Evolutionary conservation across 208 protist genomes (phyloP).

Genomic region (Trypanosoma cruzi): DNA sequence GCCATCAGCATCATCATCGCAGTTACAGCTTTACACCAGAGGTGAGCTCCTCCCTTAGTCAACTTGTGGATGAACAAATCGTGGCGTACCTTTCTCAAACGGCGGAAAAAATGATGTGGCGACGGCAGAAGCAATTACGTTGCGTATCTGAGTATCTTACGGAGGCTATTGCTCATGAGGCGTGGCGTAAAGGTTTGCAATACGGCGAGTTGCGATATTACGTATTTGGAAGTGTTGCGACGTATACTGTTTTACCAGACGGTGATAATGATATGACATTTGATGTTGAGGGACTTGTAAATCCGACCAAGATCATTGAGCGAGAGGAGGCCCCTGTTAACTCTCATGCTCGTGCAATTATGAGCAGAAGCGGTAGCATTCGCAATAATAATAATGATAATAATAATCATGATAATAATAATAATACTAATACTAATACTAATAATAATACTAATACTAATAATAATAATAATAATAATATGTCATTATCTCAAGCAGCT

Average conservation of each 20-base stretch:
- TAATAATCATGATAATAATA: not conserved
- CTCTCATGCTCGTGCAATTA: not conserved
- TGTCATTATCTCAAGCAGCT: constrained; percentile 57
- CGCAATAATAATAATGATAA: not conserved
- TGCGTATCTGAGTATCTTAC: constrained; percentile 63
- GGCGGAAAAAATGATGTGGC: constrained; percentile 35
- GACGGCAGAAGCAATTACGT: constrained; percentile 60
- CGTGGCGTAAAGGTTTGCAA: constrained; percentile 21
- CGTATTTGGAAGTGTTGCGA: constrained; percentile 87
- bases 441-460: not conserved
- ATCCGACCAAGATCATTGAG: constrained; percentile 17
- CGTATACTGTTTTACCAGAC: constrained; percentile 88
- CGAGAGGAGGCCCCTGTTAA: not conserved
- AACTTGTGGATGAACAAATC: constrained; percentile 67
- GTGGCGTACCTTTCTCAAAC: constrained; percentile 39
- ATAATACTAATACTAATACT: too few species aligned
- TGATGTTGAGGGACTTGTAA: constrained; percentile 72
- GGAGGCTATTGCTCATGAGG: constrained; percentile 51
- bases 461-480: constrained; percentile 21
- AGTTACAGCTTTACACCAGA: constrained; percentile 62
- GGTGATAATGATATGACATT: constrained; percentile 90
- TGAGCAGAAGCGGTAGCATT: constrained; percentile 1
- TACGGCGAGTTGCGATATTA: constrained; percentile 77
- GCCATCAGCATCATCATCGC: not conserved
- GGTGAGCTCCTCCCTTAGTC: constrained; percentile 50